Evolutionary conservation across 1,284 basidiomycete genomes (phyloP).

Genomic region (Heterobasidion irregulare): DNA sequence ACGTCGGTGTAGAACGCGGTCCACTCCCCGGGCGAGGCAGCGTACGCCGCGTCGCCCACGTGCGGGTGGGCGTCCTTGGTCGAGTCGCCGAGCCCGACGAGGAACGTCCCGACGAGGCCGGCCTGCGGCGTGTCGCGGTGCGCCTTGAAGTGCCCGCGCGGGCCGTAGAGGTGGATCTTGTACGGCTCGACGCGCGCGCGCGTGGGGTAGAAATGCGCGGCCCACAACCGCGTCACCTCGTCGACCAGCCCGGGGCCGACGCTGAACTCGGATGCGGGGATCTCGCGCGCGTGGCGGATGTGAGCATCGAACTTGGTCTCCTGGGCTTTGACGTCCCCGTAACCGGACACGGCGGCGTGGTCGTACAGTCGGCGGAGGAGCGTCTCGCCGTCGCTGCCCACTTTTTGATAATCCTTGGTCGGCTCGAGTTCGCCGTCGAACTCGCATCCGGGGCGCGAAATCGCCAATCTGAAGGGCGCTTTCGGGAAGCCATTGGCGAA

Average conservation of each 20-base stretch:
- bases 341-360: constrained; percentile 15
- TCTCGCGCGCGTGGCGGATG: constrained; percentile 21
- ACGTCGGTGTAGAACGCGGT: constrained; percentile 31
- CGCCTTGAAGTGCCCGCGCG: constrained; percentile 18
- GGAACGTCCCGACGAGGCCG: constrained; percentile 21
- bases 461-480: background rate
- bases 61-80: constrained; percentile 3
- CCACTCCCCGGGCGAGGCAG: constrained; percentile 16
- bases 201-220: constrained; percentile 13
- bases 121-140: constrained; percentile 23
- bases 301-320: constrained; percentile 13
- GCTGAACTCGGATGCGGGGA: constrained; percentile 16
- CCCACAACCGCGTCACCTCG: constrained; percentile 13
- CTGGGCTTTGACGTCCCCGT: constrained; percentile 14
- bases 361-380: constrained; percentile 8
- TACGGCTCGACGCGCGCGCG: constrained; percentile 20
- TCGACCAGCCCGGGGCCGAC: constrained; percentile 16
- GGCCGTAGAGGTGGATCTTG: constrained; percentile 24
- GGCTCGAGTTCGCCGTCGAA: background rate
- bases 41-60: constrained; percentile 7
- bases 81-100: constrained; percentile 20
- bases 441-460: background rate
- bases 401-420: background rate
- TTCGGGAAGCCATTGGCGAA: no score
- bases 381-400: background rate